These are phyloP conservation scores for Scutellaria minor DNA, from an alignment of 257 asterid species.

Conservation along the genomic window DNA sequence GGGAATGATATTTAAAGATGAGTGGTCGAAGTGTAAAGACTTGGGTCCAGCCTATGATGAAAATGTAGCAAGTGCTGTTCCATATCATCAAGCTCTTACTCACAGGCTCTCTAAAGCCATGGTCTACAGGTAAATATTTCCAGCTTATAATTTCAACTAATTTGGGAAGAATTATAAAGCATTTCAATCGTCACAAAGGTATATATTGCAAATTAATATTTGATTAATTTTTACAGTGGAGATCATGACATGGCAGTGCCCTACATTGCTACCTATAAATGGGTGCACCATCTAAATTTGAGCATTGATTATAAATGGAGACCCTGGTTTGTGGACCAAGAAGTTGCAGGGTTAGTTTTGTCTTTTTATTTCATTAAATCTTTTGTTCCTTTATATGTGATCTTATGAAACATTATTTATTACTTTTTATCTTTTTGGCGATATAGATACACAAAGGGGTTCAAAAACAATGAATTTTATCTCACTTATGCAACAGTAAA, in stretches of 20 bases:
- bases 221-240: not conserved
- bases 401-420: not conserved
- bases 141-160: no score
- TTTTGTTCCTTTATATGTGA: no score
- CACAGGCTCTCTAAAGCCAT: constrained; percentile 3
- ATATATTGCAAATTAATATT: no score
- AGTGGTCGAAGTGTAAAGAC: constrained; percentile 23
- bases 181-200: not conserved
- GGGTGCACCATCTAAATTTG: constrained; percentile 4
- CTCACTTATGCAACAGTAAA: constrained; percentile 9
- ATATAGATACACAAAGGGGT: constrained; percentile 1
- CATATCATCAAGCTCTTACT: constrained; percentile 19
- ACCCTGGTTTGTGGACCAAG: not conserved
- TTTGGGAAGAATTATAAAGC: no score
- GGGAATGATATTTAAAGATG: constrained; percentile 12
- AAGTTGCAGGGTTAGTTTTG: not conserved
- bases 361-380: no score
- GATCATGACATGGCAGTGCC: constrained; percentile 11
- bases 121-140: not conserved
- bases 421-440: not conserved
- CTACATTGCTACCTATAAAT: not conserved
- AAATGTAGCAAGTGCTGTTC: not conserved
- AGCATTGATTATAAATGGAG: not conserved
- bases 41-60: not conserved
- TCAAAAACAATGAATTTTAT: not conserved